phyloP scores from a whole-genome alignment of 352 stramenopile genomes.

The Plasmopara viticola region DNA sequence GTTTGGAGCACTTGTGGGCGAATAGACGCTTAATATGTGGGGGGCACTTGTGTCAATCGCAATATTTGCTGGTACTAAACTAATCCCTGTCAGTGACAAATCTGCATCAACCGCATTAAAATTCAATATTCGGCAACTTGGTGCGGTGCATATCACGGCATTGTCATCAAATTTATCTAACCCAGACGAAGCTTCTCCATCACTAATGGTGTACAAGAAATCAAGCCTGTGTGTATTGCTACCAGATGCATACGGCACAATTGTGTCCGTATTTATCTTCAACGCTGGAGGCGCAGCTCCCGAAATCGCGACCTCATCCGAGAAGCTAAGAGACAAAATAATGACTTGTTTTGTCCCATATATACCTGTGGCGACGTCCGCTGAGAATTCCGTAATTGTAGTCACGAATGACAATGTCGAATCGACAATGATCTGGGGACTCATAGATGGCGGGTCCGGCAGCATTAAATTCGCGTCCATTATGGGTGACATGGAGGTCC shows the following conservation, averaged over 20 bases:
- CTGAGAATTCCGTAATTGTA: constrained; percentile 35
- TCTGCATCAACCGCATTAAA: constrained; percentile 46
- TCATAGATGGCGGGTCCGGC: constrained; percentile 36
- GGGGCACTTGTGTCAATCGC: constrained; percentile 53
- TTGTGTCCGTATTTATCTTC: constrained; percentile 51
- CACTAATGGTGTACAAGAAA: constrained; percentile 69
- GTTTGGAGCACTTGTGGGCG: constrained; percentile 37
- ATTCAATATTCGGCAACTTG: constrained; percentile 55
- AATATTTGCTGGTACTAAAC: constrained; percentile 42
- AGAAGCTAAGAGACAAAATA: constrained; percentile 57
- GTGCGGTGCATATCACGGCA: constrained; percentile 38
- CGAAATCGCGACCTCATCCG: constrained; percentile 64
- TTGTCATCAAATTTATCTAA: constrained; percentile 58
- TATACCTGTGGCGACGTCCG: constrained; percentile 39
- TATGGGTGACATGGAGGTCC: constrained; percentile 37
- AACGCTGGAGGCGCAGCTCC: constrained; percentile 31
- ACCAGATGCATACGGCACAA: constrained; percentile 55
- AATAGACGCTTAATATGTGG: constrained; percentile 54
- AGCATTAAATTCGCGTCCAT: constrained; percentile 56
- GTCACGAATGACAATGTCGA: constrained; percentile 34
- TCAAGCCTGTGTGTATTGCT: constrained; percentile 38
- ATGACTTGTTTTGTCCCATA: constrained; percentile 77
- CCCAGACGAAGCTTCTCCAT: constrained; percentile 30
- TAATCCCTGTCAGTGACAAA: constrained; percentile 36
- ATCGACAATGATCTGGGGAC: constrained; percentile 45